Evolutionary conservation across 345 rosid genomes (phyloP).

Genomic region (Populus alba): DNA sequence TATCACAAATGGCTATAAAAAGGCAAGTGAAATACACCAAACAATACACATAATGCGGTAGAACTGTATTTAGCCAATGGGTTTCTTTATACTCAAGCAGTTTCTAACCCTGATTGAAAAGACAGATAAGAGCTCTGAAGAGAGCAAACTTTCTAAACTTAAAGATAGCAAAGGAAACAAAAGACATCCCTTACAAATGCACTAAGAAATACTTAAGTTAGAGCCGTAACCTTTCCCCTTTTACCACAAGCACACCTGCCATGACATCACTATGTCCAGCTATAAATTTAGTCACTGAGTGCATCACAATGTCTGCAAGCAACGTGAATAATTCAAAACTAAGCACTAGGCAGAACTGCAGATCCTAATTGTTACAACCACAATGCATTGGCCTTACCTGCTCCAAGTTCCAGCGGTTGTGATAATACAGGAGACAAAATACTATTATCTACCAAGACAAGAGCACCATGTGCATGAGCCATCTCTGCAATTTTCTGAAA

Average conservation of each 20-base stretch:
- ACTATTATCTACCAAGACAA: slow-evolving; percentile 87
- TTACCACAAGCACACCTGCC: slow-evolving; percentile 97
- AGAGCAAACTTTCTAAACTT: neutral
- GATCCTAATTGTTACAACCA: neutral
- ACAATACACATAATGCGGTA: too few relatives aligned
- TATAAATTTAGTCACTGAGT: slow-evolving; percentile 90
- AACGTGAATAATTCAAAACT: slow-evolving; percentile 13
- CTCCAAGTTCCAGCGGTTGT: slow-evolving; percentile 89
- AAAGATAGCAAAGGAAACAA: neutral
- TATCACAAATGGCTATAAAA: neutral
- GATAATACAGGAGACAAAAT: slow-evolving; percentile 90
- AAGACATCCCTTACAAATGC: neutral
- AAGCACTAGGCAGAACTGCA: neutral
- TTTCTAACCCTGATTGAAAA: too few relatives aligned
- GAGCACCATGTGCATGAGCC: slow-evolving; percentile 78
- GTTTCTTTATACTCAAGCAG: too few relatives aligned
- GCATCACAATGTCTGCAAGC: slow-evolving; percentile 87
- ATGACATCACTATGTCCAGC: slow-evolving; percentile 94
- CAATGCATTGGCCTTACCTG: slow-evolving; percentile 44
- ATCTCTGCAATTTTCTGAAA: slow-evolving; percentile 77
- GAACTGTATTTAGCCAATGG: too few relatives aligned
- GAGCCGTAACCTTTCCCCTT: slow-evolving; percentile 68
- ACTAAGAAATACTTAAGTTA: neutral
- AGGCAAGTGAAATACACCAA: neutral
- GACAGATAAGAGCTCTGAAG: too few relatives aligned